Percentiles rank a stretch among this genome's conserved stretches.
Conservation (phyloP, 1,284 basidiomycete species). For the Schizophyllum commune region DNA sequence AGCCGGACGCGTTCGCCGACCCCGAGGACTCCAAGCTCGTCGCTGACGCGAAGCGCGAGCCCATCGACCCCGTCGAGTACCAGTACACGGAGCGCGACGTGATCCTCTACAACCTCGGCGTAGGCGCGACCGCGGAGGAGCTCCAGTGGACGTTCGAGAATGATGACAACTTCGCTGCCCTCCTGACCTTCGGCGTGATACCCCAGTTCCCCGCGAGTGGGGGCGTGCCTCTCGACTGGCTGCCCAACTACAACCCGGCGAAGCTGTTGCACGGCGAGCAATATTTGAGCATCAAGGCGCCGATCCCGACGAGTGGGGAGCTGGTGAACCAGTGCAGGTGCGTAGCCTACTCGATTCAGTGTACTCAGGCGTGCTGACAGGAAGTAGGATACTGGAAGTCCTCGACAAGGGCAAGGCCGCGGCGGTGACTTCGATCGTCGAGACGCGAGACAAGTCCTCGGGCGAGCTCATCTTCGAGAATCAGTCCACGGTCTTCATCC, state of each 20-base stretch:
- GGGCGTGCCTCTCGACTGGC: constrained; percentile 67
- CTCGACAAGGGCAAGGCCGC: constrained; percentile 91
- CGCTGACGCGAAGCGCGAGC: constrained; percentile 70
- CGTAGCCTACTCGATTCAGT: constrained; percentile 13
- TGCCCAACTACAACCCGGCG: constrained; percentile 95
- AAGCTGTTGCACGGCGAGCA: constrained; percentile 99
- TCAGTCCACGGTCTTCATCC: constrained; percentile 88
- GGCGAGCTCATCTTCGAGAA: constrained; percentile 89
- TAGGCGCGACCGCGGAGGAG: constrained; percentile 93
- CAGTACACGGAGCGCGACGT: constrained; percentile 82
- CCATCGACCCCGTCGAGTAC: constrained; percentile 52
- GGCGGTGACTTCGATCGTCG: constrained; percentile 72
- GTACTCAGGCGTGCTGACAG: not conserved
- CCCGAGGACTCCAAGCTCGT: constrained; percentile 83
- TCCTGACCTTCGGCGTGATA: constrained; percentile 95
- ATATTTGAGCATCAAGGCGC: constrained; percentile 82
- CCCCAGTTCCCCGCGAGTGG: constrained; percentile 81
- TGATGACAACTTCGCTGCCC: constrained; percentile 76
- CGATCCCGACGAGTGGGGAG: constrained; percentile 84
- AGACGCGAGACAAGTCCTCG: constrained; percentile 73
- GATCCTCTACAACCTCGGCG: constrained; percentile 91
- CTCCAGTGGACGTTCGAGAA: constrained; percentile 91
- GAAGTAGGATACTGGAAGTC: constrained; percentile 65
- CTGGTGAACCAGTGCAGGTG: constrained; percentile 73
- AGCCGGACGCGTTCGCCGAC: constrained; percentile 56